Percentiles rank a stretch among this genome's conserved stretches.
Evolutionary conservation across 2,329 filamentous ascomycete genomes (phyloP).

Genomic region (Pseudogymnoascus sp.): DNA sequence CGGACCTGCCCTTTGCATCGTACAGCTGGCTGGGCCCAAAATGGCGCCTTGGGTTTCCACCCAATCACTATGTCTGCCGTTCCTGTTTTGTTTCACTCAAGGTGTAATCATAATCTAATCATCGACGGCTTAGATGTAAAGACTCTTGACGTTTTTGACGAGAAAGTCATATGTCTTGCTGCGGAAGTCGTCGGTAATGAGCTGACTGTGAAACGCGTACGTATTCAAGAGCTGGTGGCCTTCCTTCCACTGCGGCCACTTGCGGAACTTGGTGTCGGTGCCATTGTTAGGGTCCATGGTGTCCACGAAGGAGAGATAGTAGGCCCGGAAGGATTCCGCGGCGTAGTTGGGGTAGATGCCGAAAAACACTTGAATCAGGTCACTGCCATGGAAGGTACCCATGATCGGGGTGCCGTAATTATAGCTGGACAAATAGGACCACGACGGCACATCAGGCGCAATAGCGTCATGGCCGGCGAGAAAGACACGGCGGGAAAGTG

Average conservation of each 20-base stretch:
- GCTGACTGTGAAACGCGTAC: constrained; percentile 29
- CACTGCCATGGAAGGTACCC: constrained; percentile 67
- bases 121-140: background rate
- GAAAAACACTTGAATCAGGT: constrained; percentile 61
- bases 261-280: constrained; percentile 30
- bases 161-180: constrained; percentile 36
- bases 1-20: background rate
- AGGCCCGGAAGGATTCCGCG: constrained; percentile 50
- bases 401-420: constrained; percentile 61
- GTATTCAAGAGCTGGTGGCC: constrained; percentile 44
- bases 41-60: background rate
- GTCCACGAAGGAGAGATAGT: constrained; percentile 66
- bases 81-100: background rate
- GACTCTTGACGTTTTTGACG: constrained; percentile 19
- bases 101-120: background rate
- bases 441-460: constrained; percentile 52
- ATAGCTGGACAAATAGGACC: constrained; percentile 70
- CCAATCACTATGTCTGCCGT: background rate
- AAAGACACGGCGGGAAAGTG: constrained; percentile 57
- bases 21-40: background rate
- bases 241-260: constrained; percentile 47
- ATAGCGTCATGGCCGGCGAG: constrained; percentile 39
- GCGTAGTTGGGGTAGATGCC: constrained; percentile 56
- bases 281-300: constrained; percentile 59
- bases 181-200: constrained; percentile 43